Percentiles rank a stretch among this genome's conserved stretches.
Evolutionary conservation across 2,329 filamentous ascomycete genomes (phyloP).

Genomic region (Colletotrichum musae): DNA sequence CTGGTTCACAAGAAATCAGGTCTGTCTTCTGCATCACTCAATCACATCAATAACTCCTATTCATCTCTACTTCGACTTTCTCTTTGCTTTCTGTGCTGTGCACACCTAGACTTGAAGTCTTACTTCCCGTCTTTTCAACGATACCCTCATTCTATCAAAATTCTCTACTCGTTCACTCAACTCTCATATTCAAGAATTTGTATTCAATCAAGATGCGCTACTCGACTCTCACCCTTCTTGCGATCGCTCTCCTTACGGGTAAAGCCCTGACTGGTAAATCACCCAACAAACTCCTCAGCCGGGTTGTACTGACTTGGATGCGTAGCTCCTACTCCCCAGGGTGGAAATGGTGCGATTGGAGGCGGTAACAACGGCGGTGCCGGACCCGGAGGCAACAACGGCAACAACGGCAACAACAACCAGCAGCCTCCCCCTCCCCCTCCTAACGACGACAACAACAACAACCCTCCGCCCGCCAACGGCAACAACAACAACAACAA

Average conservation of each 20-base stretch:
- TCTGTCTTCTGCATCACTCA: too few relatives aligned
- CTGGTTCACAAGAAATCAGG: too few relatives aligned
- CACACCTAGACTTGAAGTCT: too few relatives aligned
- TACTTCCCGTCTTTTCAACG: slow-evolving; percentile 2
- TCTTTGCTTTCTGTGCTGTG: too few relatives aligned
- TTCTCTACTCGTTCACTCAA: background rate
- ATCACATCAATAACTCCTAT: too few relatives aligned
- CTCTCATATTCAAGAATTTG: background rate
- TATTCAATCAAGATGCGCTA: slow-evolving; percentile 6
- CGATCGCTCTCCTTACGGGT: slow-evolving; percentile 7
- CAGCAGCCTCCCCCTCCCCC: slow-evolving; percentile 12
- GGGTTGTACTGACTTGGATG: background rate
- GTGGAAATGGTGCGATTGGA: background rate
- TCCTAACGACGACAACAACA: slow-evolving; percentile 6
- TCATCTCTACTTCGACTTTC: too few relatives aligned
- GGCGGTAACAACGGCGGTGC: background rate
- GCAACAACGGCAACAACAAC: background rate
- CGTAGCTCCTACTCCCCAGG: slow-evolving; percentile 12
- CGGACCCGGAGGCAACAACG: slow-evolving; percentile 1
- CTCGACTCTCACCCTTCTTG: slow-evolving; percentile 1
- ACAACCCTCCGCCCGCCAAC: background rate
- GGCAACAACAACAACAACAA: slow-evolving; percentile 6
- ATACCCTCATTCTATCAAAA: background rate
- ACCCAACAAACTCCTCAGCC: background rate
- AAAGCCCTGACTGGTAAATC: slow-evolving; percentile 9